A percentile compares a stretch with the other conserved stretches of the same genome.
Evolutionary conservation across 2,329 filamentous ascomycete genomes (phyloP).

Genomic region (Fusarium lateritium): DNA sequence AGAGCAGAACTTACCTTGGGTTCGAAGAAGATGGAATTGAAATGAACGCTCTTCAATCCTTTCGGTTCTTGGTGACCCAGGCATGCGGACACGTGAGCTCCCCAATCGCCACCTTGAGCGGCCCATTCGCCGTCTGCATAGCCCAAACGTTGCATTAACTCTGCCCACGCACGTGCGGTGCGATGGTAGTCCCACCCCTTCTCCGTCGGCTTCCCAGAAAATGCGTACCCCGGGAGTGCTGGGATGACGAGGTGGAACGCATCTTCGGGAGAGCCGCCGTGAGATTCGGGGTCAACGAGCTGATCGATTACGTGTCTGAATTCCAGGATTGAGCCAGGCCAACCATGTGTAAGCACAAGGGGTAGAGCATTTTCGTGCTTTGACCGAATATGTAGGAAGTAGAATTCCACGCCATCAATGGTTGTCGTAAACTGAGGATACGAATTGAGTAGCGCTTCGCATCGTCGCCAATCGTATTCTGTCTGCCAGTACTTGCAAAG

Average conservation of each 20-base stretch:
- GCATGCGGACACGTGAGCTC: conserved; percentile 9
- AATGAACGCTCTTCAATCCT: conserved; percentile 22
- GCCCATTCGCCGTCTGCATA: conserved; percentile 10
- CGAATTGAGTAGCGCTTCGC: conserved; percentile 12
- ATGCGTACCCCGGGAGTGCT: conserved; percentile 21
- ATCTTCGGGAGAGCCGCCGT: conserved; percentile 7
- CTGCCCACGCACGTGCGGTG: conserved; percentile 16
- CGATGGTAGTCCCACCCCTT: conserved; percentile 14
- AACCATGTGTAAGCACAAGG: conserved; percentile 23
- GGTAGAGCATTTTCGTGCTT: conserved; percentile 7
- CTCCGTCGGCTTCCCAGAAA: conserved; percentile 22
- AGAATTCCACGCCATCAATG: conserved; percentile 15
- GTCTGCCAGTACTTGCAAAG: conserved; percentile 21
- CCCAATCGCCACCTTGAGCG: conserved; percentile 29
- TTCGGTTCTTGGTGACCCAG: conserved; percentile 18
- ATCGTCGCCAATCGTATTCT: conserved; percentile 18
- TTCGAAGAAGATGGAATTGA: conserved; percentile 27
- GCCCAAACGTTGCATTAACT: conserved; percentile 12
- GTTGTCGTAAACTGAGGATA: conserved; percentile 18
- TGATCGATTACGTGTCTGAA: conserved; percentile 14
- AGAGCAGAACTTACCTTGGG: not conserved
- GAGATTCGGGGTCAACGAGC: conserved; percentile 8
- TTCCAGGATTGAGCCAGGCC: conserved; percentile 22
- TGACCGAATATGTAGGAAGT: conserved; percentile 21
- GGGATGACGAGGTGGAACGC: conserved; percentile 20